Base-by-base conservation (phyloP, 148 eudicot species). In the Dysphania ambrosioides region DNA sequence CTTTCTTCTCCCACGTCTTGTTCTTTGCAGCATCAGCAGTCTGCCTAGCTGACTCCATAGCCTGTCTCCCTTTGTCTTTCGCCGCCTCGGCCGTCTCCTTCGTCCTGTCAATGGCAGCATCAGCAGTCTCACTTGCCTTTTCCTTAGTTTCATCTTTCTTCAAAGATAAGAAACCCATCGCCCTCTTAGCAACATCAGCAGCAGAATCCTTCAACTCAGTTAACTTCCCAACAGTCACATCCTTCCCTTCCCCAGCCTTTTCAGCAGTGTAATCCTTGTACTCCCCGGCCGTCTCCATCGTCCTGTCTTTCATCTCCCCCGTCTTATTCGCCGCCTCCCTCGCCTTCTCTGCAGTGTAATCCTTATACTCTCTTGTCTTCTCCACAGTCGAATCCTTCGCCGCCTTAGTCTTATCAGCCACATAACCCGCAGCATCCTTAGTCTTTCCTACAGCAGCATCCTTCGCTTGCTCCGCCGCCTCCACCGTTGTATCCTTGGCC, bases 101-200 rank as follows among this genome's bases (percentile, higher is more conserved):
- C 2, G 75, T 53, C 83, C 75, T 78, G 35, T 59, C 72, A 68
- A 68, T 79, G 0, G 72, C 23, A 64, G 75, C 73, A 24, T 59
- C 72, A 6, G 79, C 70, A 26, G 75, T 79, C 72, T 79, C 85
- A 5, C 67, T 32, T 4, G 70, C 71, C 70, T 60, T 70, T 42
- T 83, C 85, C 66, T 77, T 77, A 0, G 79, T 61, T 72, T 82
- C 83, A 0, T 78, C 72, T 53, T 74, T 66, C 66, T 82, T 80
- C 31, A 78, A 79, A 10, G 72, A 51, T 58, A 78, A 57, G 55
- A 41, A 70, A 49, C 72, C 81, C 72, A 77, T 73, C 0, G 83
- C 85, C 82, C 76, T 78, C 72, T 27, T 66, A 57, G 76, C 87
- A 29, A 64, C 68, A 8, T 76, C 79, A 11, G 74, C 83, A 10